A percentile compares a stretch with the other conserved stretches of the same genome.
Conservation (phyloP, 768 basidiomycete genomes). For the Serendipita indica region DNA sequence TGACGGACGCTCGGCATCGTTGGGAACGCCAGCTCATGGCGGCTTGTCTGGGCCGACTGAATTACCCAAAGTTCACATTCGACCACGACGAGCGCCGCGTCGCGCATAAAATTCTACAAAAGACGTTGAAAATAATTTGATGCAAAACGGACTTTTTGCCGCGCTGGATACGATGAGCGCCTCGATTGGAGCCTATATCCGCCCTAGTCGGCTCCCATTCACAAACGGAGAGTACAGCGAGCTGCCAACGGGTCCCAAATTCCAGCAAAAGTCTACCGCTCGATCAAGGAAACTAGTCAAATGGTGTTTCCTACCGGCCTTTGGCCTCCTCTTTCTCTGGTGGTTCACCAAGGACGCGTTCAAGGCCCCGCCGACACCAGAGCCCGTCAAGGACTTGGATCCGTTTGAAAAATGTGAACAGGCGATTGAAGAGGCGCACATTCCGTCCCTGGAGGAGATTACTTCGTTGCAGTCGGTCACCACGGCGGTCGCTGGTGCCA, state of each 20-base stretch:
- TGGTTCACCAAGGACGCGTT: neutral
- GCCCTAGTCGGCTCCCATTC: no score
- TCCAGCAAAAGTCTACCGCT: no score
- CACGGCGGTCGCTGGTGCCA: neutral
- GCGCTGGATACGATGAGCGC: no score
- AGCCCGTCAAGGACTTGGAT: neutral
- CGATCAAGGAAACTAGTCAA: neutral
- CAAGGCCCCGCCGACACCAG: neutral
- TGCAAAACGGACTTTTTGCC: no score
- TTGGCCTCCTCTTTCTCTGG: neutral
- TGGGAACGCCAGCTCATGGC: no score
- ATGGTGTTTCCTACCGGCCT: neutral
- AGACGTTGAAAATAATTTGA: neutral
- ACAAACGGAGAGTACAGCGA: no score
- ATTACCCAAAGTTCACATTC: no score
- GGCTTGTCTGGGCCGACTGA: no score
- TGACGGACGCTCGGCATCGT: no score
- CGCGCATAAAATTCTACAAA: neutral
- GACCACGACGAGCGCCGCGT: neutral
- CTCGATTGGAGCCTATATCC: neutral
- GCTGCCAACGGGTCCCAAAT: no score
- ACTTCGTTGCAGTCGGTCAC: neutral
- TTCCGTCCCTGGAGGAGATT: neutral
- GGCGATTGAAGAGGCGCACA: neutral
- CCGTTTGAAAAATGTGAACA: constrained; percentile 7